Conservation (phyloP, 352 stramenopile genomes). For the Pythium vanterpoolii region DNA sequence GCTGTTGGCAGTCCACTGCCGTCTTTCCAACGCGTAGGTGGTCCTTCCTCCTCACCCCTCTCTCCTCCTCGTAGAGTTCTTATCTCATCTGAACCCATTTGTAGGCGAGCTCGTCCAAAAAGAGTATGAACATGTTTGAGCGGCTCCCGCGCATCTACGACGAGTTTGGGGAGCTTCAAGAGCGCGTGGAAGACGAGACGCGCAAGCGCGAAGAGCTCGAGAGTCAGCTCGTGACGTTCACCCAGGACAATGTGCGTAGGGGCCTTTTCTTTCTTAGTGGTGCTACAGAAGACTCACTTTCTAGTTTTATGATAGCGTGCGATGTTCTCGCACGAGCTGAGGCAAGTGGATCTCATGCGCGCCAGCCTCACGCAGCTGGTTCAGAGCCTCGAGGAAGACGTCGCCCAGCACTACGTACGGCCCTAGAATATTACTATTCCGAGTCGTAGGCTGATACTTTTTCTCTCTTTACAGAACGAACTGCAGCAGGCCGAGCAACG, state of each 20-base stretch:
- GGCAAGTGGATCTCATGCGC: constrained; percentile 54
- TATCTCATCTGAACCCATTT: not conserved
- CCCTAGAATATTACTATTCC: not conserved
- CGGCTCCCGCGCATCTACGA: constrained; percentile 62
- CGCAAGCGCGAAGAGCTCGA: constrained; percentile 72
- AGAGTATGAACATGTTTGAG: constrained; percentile 60
- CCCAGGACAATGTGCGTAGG: constrained; percentile 41
- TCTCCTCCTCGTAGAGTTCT: not conserved
- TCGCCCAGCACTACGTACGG: constrained; percentile 51
- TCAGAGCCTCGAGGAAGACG: constrained; percentile 57
- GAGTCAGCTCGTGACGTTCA: constrained; percentile 57
- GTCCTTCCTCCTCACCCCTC: not conserved
- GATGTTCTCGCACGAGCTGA: constrained; percentile 48
- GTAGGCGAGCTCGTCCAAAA: constrained; percentile 21
- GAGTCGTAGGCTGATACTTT: not conserved
- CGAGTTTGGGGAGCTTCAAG: constrained; percentile 60
- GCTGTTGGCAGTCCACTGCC: constrained; percentile 3
- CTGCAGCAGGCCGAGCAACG: constrained; percentile 38
- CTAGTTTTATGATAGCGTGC: constrained; percentile 23
- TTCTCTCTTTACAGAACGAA: constrained; percentile 35
- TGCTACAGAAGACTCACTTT: not conserved
- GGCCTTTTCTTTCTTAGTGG: not conserved
- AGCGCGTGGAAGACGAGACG: constrained; percentile 64
- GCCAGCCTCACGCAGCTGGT: constrained; percentile 48
- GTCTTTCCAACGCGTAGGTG: constrained; percentile 15